Base-by-base conservation (phyloP, 129 eudicot genomes). In the Calendula officinalis region DNA sequence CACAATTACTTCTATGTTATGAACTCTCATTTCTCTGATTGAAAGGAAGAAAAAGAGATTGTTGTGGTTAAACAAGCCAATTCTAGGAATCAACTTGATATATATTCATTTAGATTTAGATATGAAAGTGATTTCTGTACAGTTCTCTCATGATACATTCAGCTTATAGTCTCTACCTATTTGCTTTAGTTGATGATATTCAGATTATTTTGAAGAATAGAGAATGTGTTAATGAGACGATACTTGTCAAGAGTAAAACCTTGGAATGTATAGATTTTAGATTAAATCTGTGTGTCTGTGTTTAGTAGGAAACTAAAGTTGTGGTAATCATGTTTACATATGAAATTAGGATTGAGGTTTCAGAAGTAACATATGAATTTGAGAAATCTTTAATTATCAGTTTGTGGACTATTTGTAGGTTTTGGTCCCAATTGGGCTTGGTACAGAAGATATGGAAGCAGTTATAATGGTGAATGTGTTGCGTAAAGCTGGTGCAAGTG, bases 361-460 rank as follows among this genome's bases (percentile, higher is more conserved):
- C 49, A n/a, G 11, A 47, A 17, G 3, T 37, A 59, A 17, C 58
- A 42, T 42, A 33, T 53, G 46, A 56, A 12, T 43, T 50, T 44
- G 37, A 42, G 35, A 22, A 63, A 42, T 54, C 30, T 42, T 38
- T 6, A 36, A 3, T 49, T 60, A 34, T 50, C 45, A 53, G 10
- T 42, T 56, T 44, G 47, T 42, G 44, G 55, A 35, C 3, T 49
- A 33, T 74, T 16, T 56, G 36, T 54, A 92, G 98, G 96, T 92
- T 64, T 68, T 92, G 78, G 79, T 92, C 71, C 98, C 98, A 70
- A 81, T 92, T 62, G 98, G 96, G 16, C 80, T 71, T 70, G 98
- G 98, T 30, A 81, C 98, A 17, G 98, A 92, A 73, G 96, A 83
- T 71, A 92, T 92, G 95, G 98, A 92, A 77, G 95, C 91, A 46